Evolutionary conservation across 768 basidiomycete species (phyloP), one percentile per base, ranked within the genome.

Genomic region (Favolaschia claudopus): DNA sequence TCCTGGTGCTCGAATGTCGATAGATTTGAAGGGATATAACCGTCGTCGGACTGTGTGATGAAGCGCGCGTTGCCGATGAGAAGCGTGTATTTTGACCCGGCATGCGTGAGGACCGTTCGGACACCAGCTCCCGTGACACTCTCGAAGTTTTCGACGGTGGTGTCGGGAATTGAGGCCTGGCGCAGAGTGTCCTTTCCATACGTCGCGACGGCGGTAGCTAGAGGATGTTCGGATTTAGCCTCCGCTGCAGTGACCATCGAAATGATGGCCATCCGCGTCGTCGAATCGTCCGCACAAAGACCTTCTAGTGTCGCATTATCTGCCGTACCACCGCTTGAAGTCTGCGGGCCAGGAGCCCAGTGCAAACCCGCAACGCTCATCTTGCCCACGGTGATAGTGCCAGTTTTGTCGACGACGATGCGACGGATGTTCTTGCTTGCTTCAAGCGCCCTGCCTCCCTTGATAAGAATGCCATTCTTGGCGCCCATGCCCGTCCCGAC

Each of bases 401-500:
- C 97, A 0, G 97, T 99, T 82, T 99, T 99, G 82, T 99, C 97
- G 45, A 99, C 71, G 0, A 97, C 86, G 62, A 99, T 87, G 14
- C 87, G 82, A 70, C 88, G 87, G 67, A 99, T 87, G 48, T 82
- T 81, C 64, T 85, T 88, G 74, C 94, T 95, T 4, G 93, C 95
- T 71, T 99, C 97, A 25, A 99, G 79, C 3, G 97, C 96, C 14
- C 91, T 82, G 2, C 96, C 97, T 20, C 97, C 96, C 72, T 99
- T 99, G 85, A 99, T 99, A 42, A 99, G 77, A 58, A 99, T 99
- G 0, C 97, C 96, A 67, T 99, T 96, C 78, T 91, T 85, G 9
- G 97, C 97, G 2, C 97, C 97, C 55, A 99, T 88, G 1, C 97
- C 97, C 0, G 96, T 99, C 17, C 97, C 97, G 29, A 99, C 97